Conservation (phyloP, 768 basidiomycete species). For the Mycena floridula region DNA sequence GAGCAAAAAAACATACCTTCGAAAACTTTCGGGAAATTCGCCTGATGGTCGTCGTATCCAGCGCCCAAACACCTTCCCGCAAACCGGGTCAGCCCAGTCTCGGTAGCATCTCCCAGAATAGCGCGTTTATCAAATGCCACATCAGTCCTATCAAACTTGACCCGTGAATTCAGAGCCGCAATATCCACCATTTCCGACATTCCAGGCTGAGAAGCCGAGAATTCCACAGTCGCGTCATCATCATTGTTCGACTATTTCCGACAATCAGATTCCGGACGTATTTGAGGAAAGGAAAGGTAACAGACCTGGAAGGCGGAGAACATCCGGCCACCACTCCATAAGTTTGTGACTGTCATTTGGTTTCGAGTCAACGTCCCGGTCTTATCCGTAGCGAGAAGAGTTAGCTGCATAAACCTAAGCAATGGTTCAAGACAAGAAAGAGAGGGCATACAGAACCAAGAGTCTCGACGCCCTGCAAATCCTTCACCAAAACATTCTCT, state of each 20-base stretch:
- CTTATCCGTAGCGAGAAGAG: conserved; percentile 65
- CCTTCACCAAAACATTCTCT: conserved; percentile 68
- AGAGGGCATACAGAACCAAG: conserved; percentile 63
- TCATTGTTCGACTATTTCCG: conserved; percentile 55
- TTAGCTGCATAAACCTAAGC: conserved; percentile 31
- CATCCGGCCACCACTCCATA: conserved; percentile 62
- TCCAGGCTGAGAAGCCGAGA: conserved; percentile 46
- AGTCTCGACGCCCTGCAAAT: conserved; percentile 68
- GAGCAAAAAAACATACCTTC: conserved; percentile 28
- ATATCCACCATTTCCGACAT: conserved; percentile 64
- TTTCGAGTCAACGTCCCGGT: conserved; percentile 67
- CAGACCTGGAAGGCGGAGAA: conserved; percentile 55
- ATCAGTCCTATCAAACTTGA: conserved; percentile 64
- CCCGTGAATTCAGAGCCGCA: conserved; percentile 58
- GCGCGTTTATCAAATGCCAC: conserved; percentile 54
- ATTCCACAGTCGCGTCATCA: conserved; percentile 41
- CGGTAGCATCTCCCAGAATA: conserved; percentile 70
- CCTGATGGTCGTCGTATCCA: conserved; percentile 49
- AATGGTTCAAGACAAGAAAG: not conserved
- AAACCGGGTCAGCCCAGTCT: conserved; percentile 66
- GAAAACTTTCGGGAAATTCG: conserved; percentile 52
- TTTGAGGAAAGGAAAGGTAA: not conserved
- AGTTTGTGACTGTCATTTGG: conserved; percentile 68
- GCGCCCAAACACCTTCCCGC: conserved; percentile 45
- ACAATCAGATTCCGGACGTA: no score